Conservation (phyloP, 257 asterid genomes). For the Avicennia marina region DNA sequence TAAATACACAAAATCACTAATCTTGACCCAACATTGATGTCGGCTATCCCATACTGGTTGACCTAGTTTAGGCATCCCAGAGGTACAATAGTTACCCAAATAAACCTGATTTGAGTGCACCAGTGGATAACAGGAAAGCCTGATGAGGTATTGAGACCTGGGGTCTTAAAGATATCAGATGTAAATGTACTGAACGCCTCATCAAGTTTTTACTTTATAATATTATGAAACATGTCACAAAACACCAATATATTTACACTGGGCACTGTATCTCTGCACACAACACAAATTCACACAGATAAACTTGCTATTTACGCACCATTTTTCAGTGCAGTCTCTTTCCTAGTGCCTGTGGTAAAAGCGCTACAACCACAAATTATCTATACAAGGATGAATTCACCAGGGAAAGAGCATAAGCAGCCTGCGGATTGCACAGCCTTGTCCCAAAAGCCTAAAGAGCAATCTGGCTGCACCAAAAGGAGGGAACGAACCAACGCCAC, state of each 20-base stretch:
- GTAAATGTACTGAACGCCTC: too few relatives aligned
- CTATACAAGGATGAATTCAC: slow-evolving; percentile 7
- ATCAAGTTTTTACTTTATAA: too few relatives aligned
- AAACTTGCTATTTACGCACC: slow-evolving; percentile 1
- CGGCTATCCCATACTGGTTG: too few relatives aligned
- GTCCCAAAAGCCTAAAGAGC: not conserved
- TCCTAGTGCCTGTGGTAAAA: not conserved
- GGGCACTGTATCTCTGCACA: too few relatives aligned
- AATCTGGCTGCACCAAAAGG: not conserved
- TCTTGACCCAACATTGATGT: too few relatives aligned
- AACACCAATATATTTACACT: too few relatives aligned
- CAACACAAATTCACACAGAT: slow-evolving; percentile 17
- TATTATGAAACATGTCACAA: not conserved
- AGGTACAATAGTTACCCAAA: too few relatives aligned
- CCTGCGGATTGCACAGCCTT: not conserved
- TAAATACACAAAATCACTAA: too few relatives aligned
- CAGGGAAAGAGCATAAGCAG: not conserved
- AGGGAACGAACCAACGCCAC: slow-evolving; percentile 3
- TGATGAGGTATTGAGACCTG: not conserved
- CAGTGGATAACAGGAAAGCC: not conserved
- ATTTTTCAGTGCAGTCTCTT: slow-evolving; percentile 7
- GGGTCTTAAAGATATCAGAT: too few relatives aligned
- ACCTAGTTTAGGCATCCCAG: too few relatives aligned
- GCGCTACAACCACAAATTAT: not conserved
- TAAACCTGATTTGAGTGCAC: too few relatives aligned